Conservation (phyloP, 257 asterid genomes). For the Sherardia arvensis region DNA sequence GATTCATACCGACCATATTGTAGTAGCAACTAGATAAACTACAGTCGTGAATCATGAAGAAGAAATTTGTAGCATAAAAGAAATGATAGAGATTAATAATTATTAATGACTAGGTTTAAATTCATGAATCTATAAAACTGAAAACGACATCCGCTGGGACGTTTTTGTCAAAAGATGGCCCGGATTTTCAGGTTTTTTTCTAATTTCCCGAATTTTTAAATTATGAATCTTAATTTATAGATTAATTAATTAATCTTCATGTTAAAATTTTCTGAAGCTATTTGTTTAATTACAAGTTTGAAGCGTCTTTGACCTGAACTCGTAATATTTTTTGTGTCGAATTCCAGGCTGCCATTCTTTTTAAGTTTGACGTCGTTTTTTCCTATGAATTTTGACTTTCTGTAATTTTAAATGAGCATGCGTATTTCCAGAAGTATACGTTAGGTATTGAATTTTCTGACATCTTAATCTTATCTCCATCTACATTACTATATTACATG, state of each 20-base stretch:
- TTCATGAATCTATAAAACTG: not conserved
- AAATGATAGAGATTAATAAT: not conserved
- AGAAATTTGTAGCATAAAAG: not conserved
- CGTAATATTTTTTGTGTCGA: not conserved
- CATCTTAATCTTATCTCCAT: conserved; percentile 4
- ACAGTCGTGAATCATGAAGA: not conserved
- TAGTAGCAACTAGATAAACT: too few relatives aligned
- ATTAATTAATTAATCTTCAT: too few relatives aligned
- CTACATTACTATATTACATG: not conserved
- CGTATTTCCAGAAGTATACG: conserved; percentile 18
- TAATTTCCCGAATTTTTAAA: too few relatives aligned
- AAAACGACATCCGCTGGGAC: conserved; percentile 10
- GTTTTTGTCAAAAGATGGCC: conserved; percentile 21
- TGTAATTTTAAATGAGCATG: conserved; percentile 12
- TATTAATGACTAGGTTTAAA: not conserved
- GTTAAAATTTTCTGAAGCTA: not conserved
- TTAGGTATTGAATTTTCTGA: conserved; percentile 21
- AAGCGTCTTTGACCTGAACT: conserved; percentile 42
- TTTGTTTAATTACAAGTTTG: not conserved
- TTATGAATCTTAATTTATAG: too few relatives aligned
- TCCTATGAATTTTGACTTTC: conserved; percentile 4
- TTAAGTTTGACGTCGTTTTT: not conserved
- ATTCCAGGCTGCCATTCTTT: conserved; percentile 5
- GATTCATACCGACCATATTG: too few relatives aligned
- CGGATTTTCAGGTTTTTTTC: conserved; percentile 27